Base-by-base conservation (phyloP, 179 eudicot species). In the Corrigiola litoralis region DNA sequence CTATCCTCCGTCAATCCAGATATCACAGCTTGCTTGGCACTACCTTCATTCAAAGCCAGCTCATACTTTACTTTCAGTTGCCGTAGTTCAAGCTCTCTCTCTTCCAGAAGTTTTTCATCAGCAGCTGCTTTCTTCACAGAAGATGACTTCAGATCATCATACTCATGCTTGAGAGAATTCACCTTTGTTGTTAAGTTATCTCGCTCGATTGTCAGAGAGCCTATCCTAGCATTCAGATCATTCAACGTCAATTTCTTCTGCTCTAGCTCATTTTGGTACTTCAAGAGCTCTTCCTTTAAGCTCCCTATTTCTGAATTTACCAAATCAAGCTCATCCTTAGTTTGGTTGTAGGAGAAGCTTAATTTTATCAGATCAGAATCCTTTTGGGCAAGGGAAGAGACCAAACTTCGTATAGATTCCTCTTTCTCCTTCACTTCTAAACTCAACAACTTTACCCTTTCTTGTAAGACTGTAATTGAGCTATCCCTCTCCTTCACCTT, bases 381-480 rank as follows among this genome's bases (percentile, higher is more conserved):
- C 69, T 83, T 88, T 28, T 66, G 75, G 11, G 73, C 73, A 33
- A 95, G 78, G 2, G 68, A 50, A 47, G 92, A 83, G 65, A 52
- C 78, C 28, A 88, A 80, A 44, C 55, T 47, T 13, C 44, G 68
- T 65, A 91, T 28, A 64, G 58, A 66, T 36, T 72, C 86, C 55
- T 86, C 97, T 75, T 91, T 91, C 56, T 68, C 82, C 65, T 78
- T 81, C 38, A 91, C 73, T 71, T 91, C 99, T 6, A 73, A 63
- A 46, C 73, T 79, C 41, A 91, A 80, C 62, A 80, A 71, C 67
- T 71, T 74, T 28, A 87, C 70, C 58, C 72, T 80, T 65, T 84
- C 96, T 80, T 85, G 79, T 80, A 95, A 59, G 56, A 61, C 66
- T 40, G 80, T 75, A 63, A 87, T 61, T 18, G 75, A 67, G 53